These are phyloP conservation scores for Erysimum pusillum DNA, from an alignment of 441 rosid genomes.

Conservation along the genomic window DNA sequence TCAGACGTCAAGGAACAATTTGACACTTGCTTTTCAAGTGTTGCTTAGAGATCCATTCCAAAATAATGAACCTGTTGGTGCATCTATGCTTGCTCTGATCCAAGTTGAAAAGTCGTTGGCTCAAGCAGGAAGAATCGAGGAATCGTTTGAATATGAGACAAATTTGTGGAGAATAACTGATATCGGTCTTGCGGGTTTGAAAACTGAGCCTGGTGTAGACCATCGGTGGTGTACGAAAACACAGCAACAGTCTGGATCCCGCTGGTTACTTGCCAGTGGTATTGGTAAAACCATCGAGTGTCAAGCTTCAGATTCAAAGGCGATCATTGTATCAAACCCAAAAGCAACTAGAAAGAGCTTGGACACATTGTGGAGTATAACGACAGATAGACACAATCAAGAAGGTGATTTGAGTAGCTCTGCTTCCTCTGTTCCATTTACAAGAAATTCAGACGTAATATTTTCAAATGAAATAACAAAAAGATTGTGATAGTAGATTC, in stretches of 20 bases:
- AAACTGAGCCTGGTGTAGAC: slow-evolving; percentile 49
- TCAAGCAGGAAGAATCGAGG: slow-evolving; percentile 31
- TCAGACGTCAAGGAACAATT: slow-evolving; percentile 54
- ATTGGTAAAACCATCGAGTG: slow-evolving; percentile 51
- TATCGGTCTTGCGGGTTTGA: slow-evolving; percentile 70
- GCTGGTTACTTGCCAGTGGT: slow-evolving; percentile 79
- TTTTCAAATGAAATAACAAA: slow-evolving; percentile 49
- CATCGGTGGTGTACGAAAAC: slow-evolving; percentile 60
- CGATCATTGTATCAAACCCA: slow-evolving; percentile 51
- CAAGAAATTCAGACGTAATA: slow-evolving; percentile 65
- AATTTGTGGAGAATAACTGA: slow-evolving; percentile 56
- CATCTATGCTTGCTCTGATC: slow-evolving; percentile 75
- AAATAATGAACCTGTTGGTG: slow-evolving; percentile 75
- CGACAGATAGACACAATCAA: slow-evolving; percentile 38
- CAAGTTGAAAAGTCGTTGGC: slow-evolving; percentile 59
- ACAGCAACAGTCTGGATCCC: slow-evolving; percentile 66
- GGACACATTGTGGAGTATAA: slow-evolving; percentile 77
- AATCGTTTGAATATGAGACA: slow-evolving; percentile 41
- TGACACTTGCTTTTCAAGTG: slow-evolving; percentile 61
- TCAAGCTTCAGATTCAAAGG: slow-evolving; percentile 55
- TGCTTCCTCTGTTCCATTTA: slow-evolving; percentile 43
- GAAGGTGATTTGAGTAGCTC: slow-evolving; percentile 48
- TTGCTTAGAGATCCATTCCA: slow-evolving; percentile 75
- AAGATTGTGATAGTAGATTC: slow-evolving; percentile 25
- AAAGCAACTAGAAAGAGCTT: slow-evolving; percentile 41